Evolutionary conservation across 345 rosid species (phyloP), one percentile per base, ranked within the genome.

Genomic region (Mallotus nudiflorus): DNA sequence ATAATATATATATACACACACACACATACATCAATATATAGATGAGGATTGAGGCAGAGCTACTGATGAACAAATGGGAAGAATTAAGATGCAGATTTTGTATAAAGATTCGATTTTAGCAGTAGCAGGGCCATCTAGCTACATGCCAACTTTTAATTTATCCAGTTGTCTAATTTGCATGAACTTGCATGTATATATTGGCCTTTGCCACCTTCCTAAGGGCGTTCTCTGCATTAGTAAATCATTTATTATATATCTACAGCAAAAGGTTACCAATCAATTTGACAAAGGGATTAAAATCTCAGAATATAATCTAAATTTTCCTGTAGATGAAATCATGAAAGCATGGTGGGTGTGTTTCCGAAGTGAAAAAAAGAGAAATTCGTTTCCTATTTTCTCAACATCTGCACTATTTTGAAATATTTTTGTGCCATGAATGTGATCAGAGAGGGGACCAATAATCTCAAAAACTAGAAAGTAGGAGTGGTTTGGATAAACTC

Each of bases 401-500:
- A 55, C 12, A 55, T 12, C 2, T 13, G 4, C 3, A 19, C 25
- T 15, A 33, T 28, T 56, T 6, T 0, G 59, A 31, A 25, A 54
- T 5, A 55, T 57, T 69, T 62, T 20, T 71, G 24, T 39, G 45
- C 31, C 51, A 50, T 42, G 75, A 68, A 52, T 55, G 53, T 42
- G 69, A 65, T 52, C 11, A 45, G 65, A 14, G 37, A 35, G 73
- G 67, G 82, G 72, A 71, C 82, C 83, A 63, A 62, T 40, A n/a
- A 44, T 33, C n/a, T 31, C 44, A 8, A 0, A 20, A n/a, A 15
- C 37, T 48, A 16, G 42, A 72, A 81, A 73, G 79, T 45, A 25
- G 55, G 39, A 63, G 39, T 44, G 64, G 42, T 46, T 67, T 63
- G 85, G 87, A 85, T 85, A 83, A 77, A 68, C 82, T 68, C 85